Evolutionary conservation across 352 stramenopile genomes (phyloP).

Genomic region (Aphanomyces astaci): DNA sequence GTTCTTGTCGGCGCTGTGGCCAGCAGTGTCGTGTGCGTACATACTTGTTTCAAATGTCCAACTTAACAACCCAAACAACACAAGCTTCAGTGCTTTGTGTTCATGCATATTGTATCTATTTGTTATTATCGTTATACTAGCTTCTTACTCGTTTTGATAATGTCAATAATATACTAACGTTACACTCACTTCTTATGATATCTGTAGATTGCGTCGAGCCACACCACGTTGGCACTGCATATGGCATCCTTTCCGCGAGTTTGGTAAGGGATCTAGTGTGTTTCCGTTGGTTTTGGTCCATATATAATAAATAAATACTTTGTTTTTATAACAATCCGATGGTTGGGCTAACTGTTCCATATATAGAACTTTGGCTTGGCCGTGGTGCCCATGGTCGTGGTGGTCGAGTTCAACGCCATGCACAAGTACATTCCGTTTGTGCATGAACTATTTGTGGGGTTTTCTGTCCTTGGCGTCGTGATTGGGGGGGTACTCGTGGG

Average conservation of each 20-base stretch:
- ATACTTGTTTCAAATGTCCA: constrained; percentile 2
- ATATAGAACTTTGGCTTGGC: constrained; percentile 17
- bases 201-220: constrained; percentile 71
- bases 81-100: no score
- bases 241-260: constrained; percentile 35
- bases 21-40: constrained; percentile 65
- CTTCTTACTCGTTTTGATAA: no score
- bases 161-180: no score
- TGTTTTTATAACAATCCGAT: no score
- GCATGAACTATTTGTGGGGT: not conserved
- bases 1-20: constrained; percentile 88
- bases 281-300: no score
- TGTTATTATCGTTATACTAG: no score
- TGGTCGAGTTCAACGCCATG: not conserved
- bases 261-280: not conserved
- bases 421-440: constrained; percentile 14
- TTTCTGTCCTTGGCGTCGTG: not conserved
- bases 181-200: not conserved
- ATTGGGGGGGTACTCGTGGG: not conserved
- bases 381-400: constrained; percentile 14
- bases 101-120: no score
- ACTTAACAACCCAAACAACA: no score
- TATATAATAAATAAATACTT: no score
- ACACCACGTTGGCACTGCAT: constrained; percentile 83
- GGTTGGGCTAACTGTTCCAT: not conserved